These are phyloP conservation scores for Candida stauntonica DNA, from an alignment of 805 yeast genomes.

Conservation along the genomic window DNA sequence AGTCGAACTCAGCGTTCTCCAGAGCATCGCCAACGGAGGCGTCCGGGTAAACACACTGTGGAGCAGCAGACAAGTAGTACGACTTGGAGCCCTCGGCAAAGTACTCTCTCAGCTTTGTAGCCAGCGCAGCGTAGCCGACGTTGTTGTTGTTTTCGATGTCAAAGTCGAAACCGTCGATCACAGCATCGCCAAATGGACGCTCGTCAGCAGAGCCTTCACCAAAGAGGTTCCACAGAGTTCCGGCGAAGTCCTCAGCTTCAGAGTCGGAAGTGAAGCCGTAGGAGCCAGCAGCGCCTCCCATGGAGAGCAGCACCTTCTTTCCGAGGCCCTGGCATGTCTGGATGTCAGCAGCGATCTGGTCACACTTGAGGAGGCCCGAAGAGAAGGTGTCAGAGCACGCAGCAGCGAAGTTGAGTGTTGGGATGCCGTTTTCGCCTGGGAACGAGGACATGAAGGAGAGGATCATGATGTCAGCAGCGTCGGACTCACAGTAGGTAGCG, in stretches of 20 bases:
- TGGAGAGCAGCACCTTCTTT: constrained; percentile 69
- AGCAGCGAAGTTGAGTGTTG: constrained; percentile 53
- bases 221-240: constrained; percentile 56
- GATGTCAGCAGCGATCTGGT: constrained; percentile 66
- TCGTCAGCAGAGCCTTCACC: constrained; percentile 55
- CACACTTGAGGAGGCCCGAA: constrained; percentile 41
- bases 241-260: constrained; percentile 65
- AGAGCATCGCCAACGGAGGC: constrained; percentile 56
- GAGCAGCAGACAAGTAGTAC: constrained; percentile 83
- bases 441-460: constrained; percentile 67
- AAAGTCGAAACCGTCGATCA: constrained; percentile 90
- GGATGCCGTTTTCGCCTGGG: constrained; percentile 22
- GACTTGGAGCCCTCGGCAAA: constrained; percentile 51
- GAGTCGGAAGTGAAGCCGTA: constrained; percentile 85
- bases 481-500: constrained; percentile 58
- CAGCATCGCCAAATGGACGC: constrained; percentile 63
- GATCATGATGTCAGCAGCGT: constrained; percentile 66
- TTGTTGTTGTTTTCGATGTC: constrained; percentile 71
- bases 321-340: constrained; percentile 76
- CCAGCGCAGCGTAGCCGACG: constrained; percentile 65
- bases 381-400: constrained; percentile 39
- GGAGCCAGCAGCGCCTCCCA: constrained; percentile 71
- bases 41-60: constrained; percentile 90
- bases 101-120: constrained; percentile 46
- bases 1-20: constrained; percentile 62